Evolutionary conservation across 2,329 filamentous ascomycete species (phyloP).

Genomic region (Ceratocystis destructans): DNA sequence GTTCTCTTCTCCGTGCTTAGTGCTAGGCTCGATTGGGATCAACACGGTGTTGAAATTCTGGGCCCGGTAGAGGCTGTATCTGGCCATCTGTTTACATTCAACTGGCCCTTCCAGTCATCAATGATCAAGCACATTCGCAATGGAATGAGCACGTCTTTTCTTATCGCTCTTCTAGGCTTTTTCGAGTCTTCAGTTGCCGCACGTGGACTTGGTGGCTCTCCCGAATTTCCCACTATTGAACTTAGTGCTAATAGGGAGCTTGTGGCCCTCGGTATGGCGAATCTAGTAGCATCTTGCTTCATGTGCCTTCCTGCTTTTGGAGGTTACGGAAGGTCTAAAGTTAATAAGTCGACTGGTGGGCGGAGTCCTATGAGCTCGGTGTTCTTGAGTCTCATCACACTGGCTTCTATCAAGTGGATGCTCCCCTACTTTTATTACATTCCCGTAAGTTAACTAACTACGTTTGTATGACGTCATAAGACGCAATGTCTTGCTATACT

Average conservation of each 20-base stretch:
- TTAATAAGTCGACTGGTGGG: slow-evolving; percentile 83
- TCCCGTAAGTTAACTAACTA: slow-evolving; percentile 48
- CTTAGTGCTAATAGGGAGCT: slow-evolving; percentile 87
- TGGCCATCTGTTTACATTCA: slow-evolving; percentile 62
- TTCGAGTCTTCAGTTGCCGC: slow-evolving; percentile 96
- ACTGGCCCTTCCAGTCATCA: slow-evolving; percentile 66
- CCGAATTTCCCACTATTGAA: slow-evolving; percentile 63
- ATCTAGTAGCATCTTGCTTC: slow-evolving; percentile 82
- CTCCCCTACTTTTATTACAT: slow-evolving; percentile 90
- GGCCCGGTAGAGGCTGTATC: slow-evolving; percentile 64
- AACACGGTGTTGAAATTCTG: slow-evolving; percentile 66
- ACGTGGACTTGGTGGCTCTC: slow-evolving; percentile 63
- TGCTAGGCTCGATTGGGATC: slow-evolving; percentile 63
- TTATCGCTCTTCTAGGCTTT: slow-evolving; percentile 92
- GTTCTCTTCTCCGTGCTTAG: slow-evolving; percentile 70
- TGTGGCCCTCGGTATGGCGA: slow-evolving; percentile 78
- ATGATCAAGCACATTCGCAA: slow-evolving; percentile 73
- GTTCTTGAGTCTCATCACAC: slow-evolving; percentile 66
- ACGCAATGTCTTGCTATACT: no score
- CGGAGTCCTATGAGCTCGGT: slow-evolving; percentile 90
- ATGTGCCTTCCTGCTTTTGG: slow-evolving; percentile 89
- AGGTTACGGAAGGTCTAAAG: slow-evolving; percentile 89
- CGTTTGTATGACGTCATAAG: background rate
- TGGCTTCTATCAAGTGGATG: slow-evolving; percentile 67
- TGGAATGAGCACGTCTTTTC: slow-evolving; percentile 78